Evolutionary conservation across 2,329 filamentous ascomycete species (phyloP).

Genomic region (Alternaria ventricosa): DNA sequence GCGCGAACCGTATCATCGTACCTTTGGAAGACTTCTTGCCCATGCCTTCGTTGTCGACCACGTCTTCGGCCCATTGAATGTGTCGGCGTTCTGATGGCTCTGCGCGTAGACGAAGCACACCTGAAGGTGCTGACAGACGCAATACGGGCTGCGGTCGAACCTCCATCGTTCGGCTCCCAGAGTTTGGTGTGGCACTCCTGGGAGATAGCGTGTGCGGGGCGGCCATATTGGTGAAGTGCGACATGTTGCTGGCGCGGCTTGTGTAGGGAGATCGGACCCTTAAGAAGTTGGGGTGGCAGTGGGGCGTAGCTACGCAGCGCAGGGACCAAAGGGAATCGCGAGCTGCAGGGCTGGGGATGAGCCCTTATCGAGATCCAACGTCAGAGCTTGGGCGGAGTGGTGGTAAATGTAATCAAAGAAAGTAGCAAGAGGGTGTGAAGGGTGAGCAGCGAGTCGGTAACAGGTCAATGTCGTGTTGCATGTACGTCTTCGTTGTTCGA

Average conservation of each 20-base stretch:
- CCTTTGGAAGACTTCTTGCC: conserved; percentile 95
- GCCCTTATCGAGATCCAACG: conserved; percentile 6
- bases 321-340: conserved; percentile 19
- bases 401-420: conserved; percentile 15
- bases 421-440: conserved; percentile 16
- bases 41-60: conserved; percentile 93
- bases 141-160: conserved; percentile 39
- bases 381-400: conserved; percentile 1
- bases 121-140: conserved; percentile 44
- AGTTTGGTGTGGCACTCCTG: conserved; percentile 25
- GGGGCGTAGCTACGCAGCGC: conserved; percentile 23
- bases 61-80: conserved; percentile 91
- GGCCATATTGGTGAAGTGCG: conserved; percentile 33
- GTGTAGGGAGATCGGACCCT: conserved; percentile 66
- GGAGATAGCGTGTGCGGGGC: conserved; percentile 24
- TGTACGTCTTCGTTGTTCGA: conserved; percentile 47
- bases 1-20: conserved; percentile 45
- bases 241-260: conserved; percentile 83
- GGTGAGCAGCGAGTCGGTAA: conserved; percentile 26
- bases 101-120: conserved; percentile 51
- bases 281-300: conserved; percentile 11
- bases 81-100: conserved; percentile 58
- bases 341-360: conserved; percentile 10
- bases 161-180: conserved; percentile 34
- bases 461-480: conserved; percentile 26